Evolutionary conservation across 495 filamentous ascomycete genomes (phyloP).

Genomic region (Letharia lupina): DNA sequence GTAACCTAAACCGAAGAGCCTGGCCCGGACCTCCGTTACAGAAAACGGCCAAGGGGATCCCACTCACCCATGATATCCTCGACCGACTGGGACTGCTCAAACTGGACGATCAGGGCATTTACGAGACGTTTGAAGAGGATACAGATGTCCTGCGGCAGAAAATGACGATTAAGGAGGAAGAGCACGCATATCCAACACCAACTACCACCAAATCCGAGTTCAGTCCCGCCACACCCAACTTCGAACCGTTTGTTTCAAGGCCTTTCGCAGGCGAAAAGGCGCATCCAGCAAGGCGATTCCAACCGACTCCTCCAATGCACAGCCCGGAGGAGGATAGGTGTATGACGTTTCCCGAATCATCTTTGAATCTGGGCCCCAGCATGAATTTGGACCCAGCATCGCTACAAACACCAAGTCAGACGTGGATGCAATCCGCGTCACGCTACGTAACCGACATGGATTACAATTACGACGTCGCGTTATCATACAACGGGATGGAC

Average conservation of each 20-base stretch:
- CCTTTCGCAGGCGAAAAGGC: constrained; percentile 6
- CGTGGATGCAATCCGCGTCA: constrained; percentile 3
- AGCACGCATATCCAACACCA: constrained; percentile 39
- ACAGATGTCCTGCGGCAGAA: constrained; percentile 46
- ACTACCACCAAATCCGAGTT: constrained; percentile 30
- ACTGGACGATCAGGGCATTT: constrained; percentile 32
- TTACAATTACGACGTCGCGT: background rate
- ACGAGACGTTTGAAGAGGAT: constrained; percentile 54
- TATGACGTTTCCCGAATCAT: background rate
- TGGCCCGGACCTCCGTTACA: constrained; percentile 50
- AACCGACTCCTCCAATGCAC: constrained; percentile 12
- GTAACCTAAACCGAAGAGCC: constrained; percentile 39
- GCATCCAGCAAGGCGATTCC: constrained; percentile 11
- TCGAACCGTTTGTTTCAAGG: background rate
- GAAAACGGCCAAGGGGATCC: constrained; percentile 47
- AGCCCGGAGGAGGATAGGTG: constrained; percentile 5
- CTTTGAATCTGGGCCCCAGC: background rate
- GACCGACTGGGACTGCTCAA: constrained; percentile 50
- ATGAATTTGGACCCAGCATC: constrained; percentile 7
- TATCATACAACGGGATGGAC: constrained; percentile 3
- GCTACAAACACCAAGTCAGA: constrained; percentile 1
- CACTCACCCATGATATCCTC: constrained; percentile 58
- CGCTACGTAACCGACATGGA: background rate
- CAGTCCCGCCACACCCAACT: constrained; percentile 21
- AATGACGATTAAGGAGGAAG: constrained; percentile 42